Base-by-base conservation (phyloP, 371 early-diverging fungal genomes). In the Nematocida sp. region DNA sequence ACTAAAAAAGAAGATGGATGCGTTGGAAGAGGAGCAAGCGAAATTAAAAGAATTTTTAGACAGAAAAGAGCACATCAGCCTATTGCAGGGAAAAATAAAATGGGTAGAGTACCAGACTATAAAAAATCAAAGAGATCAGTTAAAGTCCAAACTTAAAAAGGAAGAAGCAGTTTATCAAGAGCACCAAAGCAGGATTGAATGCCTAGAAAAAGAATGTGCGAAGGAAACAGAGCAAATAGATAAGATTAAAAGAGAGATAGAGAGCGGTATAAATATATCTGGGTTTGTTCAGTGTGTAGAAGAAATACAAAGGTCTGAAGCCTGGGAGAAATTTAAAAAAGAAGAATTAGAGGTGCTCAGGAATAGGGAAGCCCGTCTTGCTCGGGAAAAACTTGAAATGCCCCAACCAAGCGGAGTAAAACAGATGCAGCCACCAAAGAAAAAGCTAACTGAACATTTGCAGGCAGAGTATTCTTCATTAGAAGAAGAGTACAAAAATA, bases 71-170 rank as follows among this genome's bases (percentile, higher is more conserved):
- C 33, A 39, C 18, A 72, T 84, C 33, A 56, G 58, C 3, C 33
- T 75, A n/a, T 58, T 88, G 70, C 33, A 83, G 60, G 72, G 76
- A 23, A 88, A 87, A 64, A 83, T 78, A 55, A 62, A 80, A 5
- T 85, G 84, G 76, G 39, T 86, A n/a, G 72, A 64, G 47, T 84
- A 85, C 66, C 73, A 84, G 39, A 15, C 18, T 7, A 66, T 73
- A 27, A 82, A 82, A 55, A 25, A 33, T 18, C 20, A 47, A 52
- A 66, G 50, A 39, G 69, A 73, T 66, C n/a, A 25, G 5, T 42
- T 67, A 47, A 45, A 6, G 39, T 44, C 62, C 33, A 50, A 25
- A 23, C 42, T 44, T 11, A 40, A 44, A 39, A 62, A 57, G 39
- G 71, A 84, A 18, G 46, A 84, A 64, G 67, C 66, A 25, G 69